Base-by-base conservation (phyloP, 1,284 basidiomycete genomes). In the Bjerkandera adusta region DNA sequence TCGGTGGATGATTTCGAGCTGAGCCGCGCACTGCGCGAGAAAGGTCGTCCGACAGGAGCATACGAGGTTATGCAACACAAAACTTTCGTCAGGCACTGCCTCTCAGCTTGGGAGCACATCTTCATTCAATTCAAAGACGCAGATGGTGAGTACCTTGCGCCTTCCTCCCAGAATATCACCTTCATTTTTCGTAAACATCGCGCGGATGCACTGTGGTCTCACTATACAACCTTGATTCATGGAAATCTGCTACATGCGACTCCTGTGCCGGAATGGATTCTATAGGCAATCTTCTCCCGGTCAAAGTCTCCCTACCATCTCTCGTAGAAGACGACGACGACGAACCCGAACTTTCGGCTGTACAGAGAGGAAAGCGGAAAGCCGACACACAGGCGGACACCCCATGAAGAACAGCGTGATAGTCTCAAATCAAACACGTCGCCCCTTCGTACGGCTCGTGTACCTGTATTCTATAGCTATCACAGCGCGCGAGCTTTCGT, bases 111-210 rank as follows among this genome's bases (percentile, higher is more conserved):
- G 81, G 85, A 88, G 36, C 62, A 63, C 13, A 50, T 89, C 10
- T 87, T 79, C 54, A 57, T 89, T 32, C 81, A 79, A 55, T 88
- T 88, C 54, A 76, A 69, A 55, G 75, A 83, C 39, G 46, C 48
- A n/a, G 46, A 57, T 45, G 82, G 85, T 88, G 66, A 71, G 61
- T 65, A 41, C n/a, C 24, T 10, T 29, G n/a, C 21, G 10, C 18
- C 29, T 11, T 20, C 33, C 21, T 43, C 6, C 8, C 32, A 10
- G 15, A 43, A 20, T n/a, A 12, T 35, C 27, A 33, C 10, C n/a
- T n/a, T n/a, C n/a, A n/a, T n/a, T n/a, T n/a, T n/a, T n/a, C n/a
- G n/a, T n/a, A n/a, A n/a, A n/a, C n/a, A n/a, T n/a, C n/a, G n/a
- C n/a, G n/a, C n/a, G n/a, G n/a, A n/a, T n/a, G n/a, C n/a, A n/a